phyloP scores from a whole-genome alignment of 805 yeast genomes.

The Myxozyma monticola region DNA sequence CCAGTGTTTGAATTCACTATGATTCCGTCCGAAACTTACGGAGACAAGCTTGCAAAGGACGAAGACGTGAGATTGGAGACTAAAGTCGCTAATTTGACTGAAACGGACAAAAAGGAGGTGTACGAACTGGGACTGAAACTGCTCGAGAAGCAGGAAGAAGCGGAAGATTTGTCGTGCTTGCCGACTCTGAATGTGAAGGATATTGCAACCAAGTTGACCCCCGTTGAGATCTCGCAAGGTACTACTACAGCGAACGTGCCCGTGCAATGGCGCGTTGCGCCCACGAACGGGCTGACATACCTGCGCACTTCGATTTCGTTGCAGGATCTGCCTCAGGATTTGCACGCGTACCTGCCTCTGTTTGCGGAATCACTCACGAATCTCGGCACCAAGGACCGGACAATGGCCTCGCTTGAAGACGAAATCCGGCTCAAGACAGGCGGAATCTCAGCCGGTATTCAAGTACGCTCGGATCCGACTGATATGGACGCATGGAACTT shows the following conservation, averaged over 20 bases:
- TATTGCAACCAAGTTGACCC: constrained; percentile 59
- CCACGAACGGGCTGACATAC: constrained; percentile 81
- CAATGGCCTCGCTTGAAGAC: constrained; percentile 82
- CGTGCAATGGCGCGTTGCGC: constrained; percentile 54
- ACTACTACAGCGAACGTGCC: constrained; percentile 38
- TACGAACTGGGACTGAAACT: constrained; percentile 60
- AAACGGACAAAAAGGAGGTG: constrained; percentile 58
- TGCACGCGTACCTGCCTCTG: constrained; percentile 70
- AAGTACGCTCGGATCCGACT: constrained; percentile 58
- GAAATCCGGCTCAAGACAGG: constrained; percentile 82
- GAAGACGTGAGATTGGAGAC: constrained; percentile 55
- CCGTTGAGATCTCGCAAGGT: constrained; percentile 29
- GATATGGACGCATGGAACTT: constrained; percentile 46
- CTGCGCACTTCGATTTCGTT: constrained; percentile 66
- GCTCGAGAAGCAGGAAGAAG: constrained; percentile 61
- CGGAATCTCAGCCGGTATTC: constrained; percentile 67
- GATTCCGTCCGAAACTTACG: constrained; percentile 66
- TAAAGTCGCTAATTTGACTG: constrained; percentile 49
- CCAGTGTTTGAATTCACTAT: constrained; percentile 72
- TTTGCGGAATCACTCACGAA: constrained; percentile 79
- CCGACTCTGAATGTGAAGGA: constrained; percentile 78
- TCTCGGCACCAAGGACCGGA: constrained; percentile 72
- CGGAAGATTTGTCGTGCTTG: constrained; percentile 72
- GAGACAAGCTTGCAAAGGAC: constrained; percentile 50
- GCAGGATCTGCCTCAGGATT: constrained; percentile 56